Percentiles rank a stretch among this genome's conserved stretches.
Conservation (phyloP, 139 green algal genomes). For the Nannochloris sp. region DNA sequence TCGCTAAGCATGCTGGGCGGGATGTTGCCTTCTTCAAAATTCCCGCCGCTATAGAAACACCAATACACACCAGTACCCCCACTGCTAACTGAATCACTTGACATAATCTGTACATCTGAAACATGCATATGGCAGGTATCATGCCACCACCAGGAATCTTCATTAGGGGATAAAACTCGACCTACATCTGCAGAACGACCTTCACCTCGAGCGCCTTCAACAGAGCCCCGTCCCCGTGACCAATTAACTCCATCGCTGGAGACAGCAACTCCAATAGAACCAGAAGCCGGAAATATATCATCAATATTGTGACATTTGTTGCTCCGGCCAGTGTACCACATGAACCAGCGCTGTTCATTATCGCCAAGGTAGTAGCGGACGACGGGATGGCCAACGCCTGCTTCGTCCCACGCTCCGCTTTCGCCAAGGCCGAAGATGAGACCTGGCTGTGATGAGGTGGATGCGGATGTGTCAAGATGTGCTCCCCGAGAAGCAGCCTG, state of each 20-base stretch:
- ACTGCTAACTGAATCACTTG: constrained; percentile 44
- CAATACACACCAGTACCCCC: constrained; percentile 81
- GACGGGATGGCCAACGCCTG: constrained; percentile 57
- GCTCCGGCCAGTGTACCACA: constrained; percentile 77
- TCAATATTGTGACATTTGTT: constrained; percentile 22
- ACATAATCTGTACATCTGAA: constrained; percentile 81
- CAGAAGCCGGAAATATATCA: constrained; percentile 43
- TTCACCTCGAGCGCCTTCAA: constrained; percentile 41
- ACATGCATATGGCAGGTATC: constrained; percentile 77
- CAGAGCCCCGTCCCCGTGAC: constrained; percentile 32
- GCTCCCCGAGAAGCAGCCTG: background rate
- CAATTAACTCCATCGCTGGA: constrained; percentile 67
- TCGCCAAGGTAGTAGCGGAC: constrained; percentile 76
- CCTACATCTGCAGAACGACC: constrained; percentile 53
- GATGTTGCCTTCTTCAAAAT: constrained; percentile 49
- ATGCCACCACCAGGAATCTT: constrained; percentile 84
- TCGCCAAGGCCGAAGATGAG: constrained; percentile 47
- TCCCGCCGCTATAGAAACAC: constrained; percentile 89
- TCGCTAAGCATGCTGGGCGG: constrained; percentile 33
- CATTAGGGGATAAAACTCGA: constrained; percentile 52
- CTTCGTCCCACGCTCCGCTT: constrained; percentile 61
- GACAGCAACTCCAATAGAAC: constrained; percentile 52
- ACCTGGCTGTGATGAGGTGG: constrained; percentile 25
- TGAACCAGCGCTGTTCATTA: constrained; percentile 75
- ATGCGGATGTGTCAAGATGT: constrained; percentile 11